Base-by-base conservation (phyloP, 2,329 filamentous ascomycete genomes). In the Colletotrichum sp. region DNA sequence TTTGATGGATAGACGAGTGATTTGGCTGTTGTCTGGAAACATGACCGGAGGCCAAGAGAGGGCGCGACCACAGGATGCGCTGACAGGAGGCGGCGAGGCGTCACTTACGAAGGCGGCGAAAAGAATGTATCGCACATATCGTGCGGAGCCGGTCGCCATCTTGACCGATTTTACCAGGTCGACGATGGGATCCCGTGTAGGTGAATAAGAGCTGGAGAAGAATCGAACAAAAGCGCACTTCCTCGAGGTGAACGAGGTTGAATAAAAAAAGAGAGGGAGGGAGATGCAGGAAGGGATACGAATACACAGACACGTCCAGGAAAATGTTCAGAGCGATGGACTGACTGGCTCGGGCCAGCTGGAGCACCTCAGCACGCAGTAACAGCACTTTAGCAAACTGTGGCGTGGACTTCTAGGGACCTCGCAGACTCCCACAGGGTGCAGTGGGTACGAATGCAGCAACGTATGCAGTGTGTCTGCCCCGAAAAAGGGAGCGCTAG, bases 81-180 rank as follows among this genome's bases (percentile, higher is more conserved):
- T 18, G 48, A 22, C 39, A 12, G 22, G 18, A 70, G 32, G 25
- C 10, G 58, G 62, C 30, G 67, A 48, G 60, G 52, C 22, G 30
- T 39, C 28, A 89, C 94, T 83, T 91, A 98, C 96, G 82, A 98
- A 93, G 82, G 96, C 90, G 75, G 95, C 94, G 82, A 98, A 92
- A 83, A 97, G 89, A 84, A 98, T 89, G 86, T 93, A 93, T 89
- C 92, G 91, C 89, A 93, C 87, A 82, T 95, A 95, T 86, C 94
- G 93, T 85, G 93, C 92, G 79, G 91, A 93, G 83, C 93, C 93
- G 76, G 92, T 91, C 86, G 93, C 93, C 89, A 90, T 91, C 82
- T 79, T 87, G 82, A 79, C 78, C 76, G 71, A 60, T 70, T 60
- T 70, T 71, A 52, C 36, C 58, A 74, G 58, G 70, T 34, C 71